A percentile compares a stretch with the other conserved stretches of the same genome.
These are phyloP conservation scores for Carex myosuroides DNA, from an alignment of 176 grass and related monocot genomes.

Conservation along the genomic window DNA sequence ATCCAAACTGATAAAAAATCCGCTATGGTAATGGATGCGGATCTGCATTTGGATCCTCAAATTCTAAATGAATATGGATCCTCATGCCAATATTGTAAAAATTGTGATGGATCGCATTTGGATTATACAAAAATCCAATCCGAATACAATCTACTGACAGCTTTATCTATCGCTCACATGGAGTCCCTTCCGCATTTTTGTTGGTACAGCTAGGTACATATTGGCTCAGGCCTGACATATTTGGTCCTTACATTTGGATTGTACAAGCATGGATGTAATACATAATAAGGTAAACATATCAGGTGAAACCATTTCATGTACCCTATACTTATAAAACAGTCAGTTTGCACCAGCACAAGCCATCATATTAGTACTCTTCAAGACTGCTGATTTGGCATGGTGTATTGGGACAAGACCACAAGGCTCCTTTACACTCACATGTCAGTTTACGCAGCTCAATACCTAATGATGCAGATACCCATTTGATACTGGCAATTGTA, in stretches of 20 bases:
- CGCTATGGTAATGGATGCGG: too few relatives aligned
- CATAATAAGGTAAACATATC: neutral
- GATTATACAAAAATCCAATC: too few relatives aligned
- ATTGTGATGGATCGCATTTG: too few relatives aligned
- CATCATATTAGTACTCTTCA: neutral
- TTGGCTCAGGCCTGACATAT: neutral
- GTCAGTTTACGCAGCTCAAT: neutral
- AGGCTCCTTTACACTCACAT: neutral
- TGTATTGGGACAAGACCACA: neutral
- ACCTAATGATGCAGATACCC: neutral
- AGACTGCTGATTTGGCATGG: neutral
- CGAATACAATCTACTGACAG: too few relatives aligned
- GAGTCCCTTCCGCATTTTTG: neutral
- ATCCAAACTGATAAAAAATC: too few relatives aligned
- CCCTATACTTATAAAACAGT: neutral
- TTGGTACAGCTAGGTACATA: neutral
- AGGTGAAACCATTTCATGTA: neutral
- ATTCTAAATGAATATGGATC: too few relatives aligned
- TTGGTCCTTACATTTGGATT: neutral
- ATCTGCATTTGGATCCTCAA: too few relatives aligned
- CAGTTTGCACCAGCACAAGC: neutral
- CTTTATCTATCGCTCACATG: neutral
- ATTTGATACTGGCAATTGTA: neutral
- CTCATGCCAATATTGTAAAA: too few relatives aligned
- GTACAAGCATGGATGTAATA: neutral